Evolutionary conservation across 2,329 filamentous ascomycete genomes (phyloP), one percentile per base, ranked within the genome.

Genomic region (Claviceps quebecensis): DNA sequence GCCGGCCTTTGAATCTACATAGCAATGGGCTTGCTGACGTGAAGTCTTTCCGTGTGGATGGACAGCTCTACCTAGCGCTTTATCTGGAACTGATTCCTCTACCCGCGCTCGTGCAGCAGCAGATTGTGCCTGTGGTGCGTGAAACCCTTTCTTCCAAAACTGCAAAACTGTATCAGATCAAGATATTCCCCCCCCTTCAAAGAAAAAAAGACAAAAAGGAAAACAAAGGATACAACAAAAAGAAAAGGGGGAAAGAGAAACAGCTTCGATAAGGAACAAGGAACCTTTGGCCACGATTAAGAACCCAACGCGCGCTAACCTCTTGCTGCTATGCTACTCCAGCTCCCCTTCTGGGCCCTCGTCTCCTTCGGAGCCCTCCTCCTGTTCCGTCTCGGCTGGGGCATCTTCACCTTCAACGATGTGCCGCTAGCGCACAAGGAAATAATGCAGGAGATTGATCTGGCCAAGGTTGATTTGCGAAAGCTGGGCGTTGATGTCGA

Each of bases 381-480:
- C 19, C 84, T 98, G 57, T 88, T 85, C 72, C 87, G 88, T 61
- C 84, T 98, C 56, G 93, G 93, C 61, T 86, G 82, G 73, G 93
- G 93, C 57, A 87, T 98, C 60, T 76, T 95, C 65, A 95, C 88
- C 52, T 98, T 98, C 78, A 93, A 95, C 74, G 90, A 97, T 69
- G 88, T 94, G 47, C 90, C 91, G 51, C 79, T 87, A 55, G 93
- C 93, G 49, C 86, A 97, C 70, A 80, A 83, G 65, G 90, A 96
- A 71, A 73, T 98, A 60, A 88, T 93, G 77, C 74, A 72, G 60
- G 86, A 97, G 71, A 93, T 94, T 63, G 77, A 87, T 56, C 59
- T 82, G 67, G 87, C 87, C 56, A 84, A 85, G 72, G 72, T 71
- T 55, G 87, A 94, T 60, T 70, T 94, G 66, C 78, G 79, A 63